Percentiles rank a stretch among this genome's conserved stretches.
Evolutionary conservation across 441 rosid genomes (phyloP).

Genomic region (Pelargonium citronellum): DNA sequence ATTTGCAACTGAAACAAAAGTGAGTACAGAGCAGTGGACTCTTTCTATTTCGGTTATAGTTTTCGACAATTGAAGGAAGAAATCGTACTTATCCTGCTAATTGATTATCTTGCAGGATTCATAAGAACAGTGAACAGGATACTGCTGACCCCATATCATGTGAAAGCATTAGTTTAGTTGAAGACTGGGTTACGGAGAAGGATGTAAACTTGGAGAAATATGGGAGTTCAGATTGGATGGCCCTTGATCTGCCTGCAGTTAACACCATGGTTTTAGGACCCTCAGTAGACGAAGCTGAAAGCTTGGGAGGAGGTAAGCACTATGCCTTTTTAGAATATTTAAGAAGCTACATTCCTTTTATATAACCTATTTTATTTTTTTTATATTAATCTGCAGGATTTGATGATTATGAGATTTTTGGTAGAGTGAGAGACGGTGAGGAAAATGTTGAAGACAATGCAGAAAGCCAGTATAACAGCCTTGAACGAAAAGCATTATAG

Average conservation of each 20-base stretch:
- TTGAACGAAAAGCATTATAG: background rate
- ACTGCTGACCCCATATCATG: conserved; percentile 49
- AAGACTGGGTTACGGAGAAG: conserved; percentile 71
- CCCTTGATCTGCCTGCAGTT: conserved; percentile 41
- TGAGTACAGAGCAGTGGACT: conserved; percentile 28
- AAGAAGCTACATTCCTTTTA: conserved; percentile 7
- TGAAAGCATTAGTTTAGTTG: conserved; percentile 35
- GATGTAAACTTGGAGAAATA: conserved; percentile 39
- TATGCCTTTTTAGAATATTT: conserved; percentile 7
- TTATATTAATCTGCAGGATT: conserved; percentile 48
- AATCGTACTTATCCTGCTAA: conserved; percentile 13
- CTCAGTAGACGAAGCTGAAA: conserved; percentile 49
- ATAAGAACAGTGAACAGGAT: conserved; percentile 34
- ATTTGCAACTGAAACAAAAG: conserved; percentile 47
- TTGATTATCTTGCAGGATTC: conserved; percentile 26
- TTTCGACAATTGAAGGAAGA: background rate
- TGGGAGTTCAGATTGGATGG: conserved; percentile 63
- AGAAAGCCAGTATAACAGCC: conserved; percentile 15
- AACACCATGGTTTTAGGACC: conserved; percentile 39
- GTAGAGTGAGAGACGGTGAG: conserved; percentile 34
- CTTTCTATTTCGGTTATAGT: background rate
- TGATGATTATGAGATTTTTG: conserved; percentile 66
- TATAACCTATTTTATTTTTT: conserved; percentile 9
- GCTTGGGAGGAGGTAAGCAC: conserved; percentile 51
- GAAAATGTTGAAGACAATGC: conserved; percentile 35